Conservation (phyloP, 495 filamentous ascomycete genomes). For the Talaromyces thailandensis region DNA sequence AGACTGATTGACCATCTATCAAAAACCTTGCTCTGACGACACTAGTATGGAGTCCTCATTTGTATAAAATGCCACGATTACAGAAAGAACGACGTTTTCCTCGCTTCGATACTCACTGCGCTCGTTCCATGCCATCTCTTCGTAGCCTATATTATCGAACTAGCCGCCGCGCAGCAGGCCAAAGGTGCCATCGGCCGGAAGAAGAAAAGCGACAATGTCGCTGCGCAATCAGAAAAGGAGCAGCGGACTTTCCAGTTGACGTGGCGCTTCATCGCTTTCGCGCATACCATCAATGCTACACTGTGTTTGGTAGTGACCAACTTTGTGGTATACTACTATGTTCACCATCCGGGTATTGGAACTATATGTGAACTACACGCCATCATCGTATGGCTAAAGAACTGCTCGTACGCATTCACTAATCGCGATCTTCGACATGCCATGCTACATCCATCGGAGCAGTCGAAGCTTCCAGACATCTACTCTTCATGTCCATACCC, state of each 20-base stretch:
- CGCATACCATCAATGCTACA: slow-evolving; percentile 75
- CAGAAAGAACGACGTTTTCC: slow-evolving; percentile 62
- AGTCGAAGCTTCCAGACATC: slow-evolving; percentile 61
- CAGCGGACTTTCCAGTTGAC: slow-evolving; percentile 51
- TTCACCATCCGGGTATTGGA: slow-evolving; percentile 89
- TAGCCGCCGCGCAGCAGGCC: slow-evolving; percentile 68
- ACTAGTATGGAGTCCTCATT: slow-evolving; percentile 85
- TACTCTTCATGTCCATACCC: slow-evolving; percentile 85
- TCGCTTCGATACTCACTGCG: slow-evolving; percentile 68
- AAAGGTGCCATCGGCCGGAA: slow-evolving; percentile 52
- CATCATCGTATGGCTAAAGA: slow-evolving; percentile 93
- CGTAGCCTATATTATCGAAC: slow-evolving; percentile 79
- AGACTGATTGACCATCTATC: slow-evolving; percentile 6
- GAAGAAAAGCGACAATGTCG: slow-evolving; percentile 44
- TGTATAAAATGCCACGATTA: slow-evolving; percentile 89
- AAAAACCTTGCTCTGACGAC: neutral
- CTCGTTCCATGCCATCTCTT: slow-evolving; percentile 86
- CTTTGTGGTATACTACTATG: slow-evolving; percentile 74
- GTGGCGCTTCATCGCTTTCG: slow-evolving; percentile 68
- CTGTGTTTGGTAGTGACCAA: slow-evolving; percentile 75
- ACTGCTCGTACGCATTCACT: slow-evolving; percentile 89
- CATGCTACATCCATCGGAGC: slow-evolving; percentile 54
- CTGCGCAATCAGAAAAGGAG: slow-evolving; percentile 42
- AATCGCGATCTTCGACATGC: slow-evolving; percentile 92
- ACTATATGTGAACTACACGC: slow-evolving; percentile 86